A percentile compares a stretch with the other conserved stretches of the same genome.
phyloP scores from a whole-genome alignment of 2,329 filamentous ascomycete species.

The Capronia americana region DNA sequence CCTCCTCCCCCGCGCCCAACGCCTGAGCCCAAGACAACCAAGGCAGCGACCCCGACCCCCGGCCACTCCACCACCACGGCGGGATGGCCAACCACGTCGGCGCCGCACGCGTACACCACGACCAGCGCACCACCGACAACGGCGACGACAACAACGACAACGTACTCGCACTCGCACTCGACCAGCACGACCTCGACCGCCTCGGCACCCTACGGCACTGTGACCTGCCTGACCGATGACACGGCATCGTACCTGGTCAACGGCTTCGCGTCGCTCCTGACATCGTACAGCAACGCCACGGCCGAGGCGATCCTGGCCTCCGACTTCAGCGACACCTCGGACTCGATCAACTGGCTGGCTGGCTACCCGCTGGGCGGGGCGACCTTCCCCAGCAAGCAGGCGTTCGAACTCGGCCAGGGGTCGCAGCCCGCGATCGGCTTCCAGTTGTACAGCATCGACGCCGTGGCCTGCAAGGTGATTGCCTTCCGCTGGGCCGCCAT shows the following conservation, averaged over 20 bases:
- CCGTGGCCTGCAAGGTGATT: slow-evolving; percentile 42
- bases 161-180: not conserved
- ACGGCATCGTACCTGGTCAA: slow-evolving; percentile 30
- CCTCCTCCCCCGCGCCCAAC: not conserved
- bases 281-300: slow-evolving; percentile 30
- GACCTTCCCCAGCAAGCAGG: slow-evolving; percentile 44
- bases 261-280: slow-evolving; percentile 33
- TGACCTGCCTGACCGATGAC: slow-evolving; percentile 27
- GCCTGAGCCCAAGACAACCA: not conserved
- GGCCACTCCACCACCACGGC: not conserved
- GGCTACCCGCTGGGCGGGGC: slow-evolving; percentile 40
- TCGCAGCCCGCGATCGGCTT: slow-evolving; percentile 43
- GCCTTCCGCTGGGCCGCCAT: slow-evolving; percentile 43
- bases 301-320: slow-evolving; percentile 37
- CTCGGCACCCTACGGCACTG: not conserved
- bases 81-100: not conserved
- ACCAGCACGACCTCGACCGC: not conserved
- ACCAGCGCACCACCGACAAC: not conserved
- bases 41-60: not conserved
- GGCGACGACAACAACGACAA: not conserved
- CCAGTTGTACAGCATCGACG: slow-evolving; percentile 39
- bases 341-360: slow-evolving; percentile 42
- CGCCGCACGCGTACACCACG: not conserved
- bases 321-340: slow-evolving; percentile 44
- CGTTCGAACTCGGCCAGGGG: slow-evolving; percentile 42